A percentile compares a stretch with the other conserved stretches of the same genome.
These are phyloP conservation scores for Adansonia madagascariensis DNA, from an alignment of 441 rosid species.

Conservation along the genomic window DNA sequence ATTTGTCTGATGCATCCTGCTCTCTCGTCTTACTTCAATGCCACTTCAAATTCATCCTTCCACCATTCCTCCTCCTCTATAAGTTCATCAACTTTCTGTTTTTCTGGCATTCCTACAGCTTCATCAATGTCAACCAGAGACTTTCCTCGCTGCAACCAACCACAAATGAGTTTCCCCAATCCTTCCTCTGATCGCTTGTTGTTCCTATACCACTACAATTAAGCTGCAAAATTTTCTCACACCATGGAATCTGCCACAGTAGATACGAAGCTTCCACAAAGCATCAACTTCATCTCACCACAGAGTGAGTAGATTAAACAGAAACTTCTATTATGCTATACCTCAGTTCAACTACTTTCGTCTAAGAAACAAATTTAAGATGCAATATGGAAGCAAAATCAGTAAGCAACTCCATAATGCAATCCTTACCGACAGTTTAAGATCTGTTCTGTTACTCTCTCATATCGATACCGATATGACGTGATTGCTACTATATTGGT, in stretches of 20 bases:
- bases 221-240: not conserved
- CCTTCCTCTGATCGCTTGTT: not conserved
- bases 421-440: constrained; percentile 8
- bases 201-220: not conserved
- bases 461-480: not conserved
- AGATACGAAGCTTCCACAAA: not conserved
- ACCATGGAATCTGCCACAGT: not conserved
- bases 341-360: not conserved
- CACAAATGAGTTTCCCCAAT: not conserved
- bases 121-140: not conserved
- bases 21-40: not conserved
- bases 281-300: not conserved
- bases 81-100: not conserved
- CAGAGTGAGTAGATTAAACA: not conserved
- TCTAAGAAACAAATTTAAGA: not conserved
- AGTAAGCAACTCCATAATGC: not conserved
- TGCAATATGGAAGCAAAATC: not conserved
- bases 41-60: not conserved
- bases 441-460: constrained; percentile 7
- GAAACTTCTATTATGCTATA: not conserved
- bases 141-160: not conserved
- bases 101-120: not conserved
- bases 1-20: constrained; percentile 3
- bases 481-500: not conserved
- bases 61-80: not conserved